These are phyloP conservation scores for Petasospora rhodanensis DNA, from an alignment of 1,139 yeast genomes.

Conservation along the genomic window DNA sequence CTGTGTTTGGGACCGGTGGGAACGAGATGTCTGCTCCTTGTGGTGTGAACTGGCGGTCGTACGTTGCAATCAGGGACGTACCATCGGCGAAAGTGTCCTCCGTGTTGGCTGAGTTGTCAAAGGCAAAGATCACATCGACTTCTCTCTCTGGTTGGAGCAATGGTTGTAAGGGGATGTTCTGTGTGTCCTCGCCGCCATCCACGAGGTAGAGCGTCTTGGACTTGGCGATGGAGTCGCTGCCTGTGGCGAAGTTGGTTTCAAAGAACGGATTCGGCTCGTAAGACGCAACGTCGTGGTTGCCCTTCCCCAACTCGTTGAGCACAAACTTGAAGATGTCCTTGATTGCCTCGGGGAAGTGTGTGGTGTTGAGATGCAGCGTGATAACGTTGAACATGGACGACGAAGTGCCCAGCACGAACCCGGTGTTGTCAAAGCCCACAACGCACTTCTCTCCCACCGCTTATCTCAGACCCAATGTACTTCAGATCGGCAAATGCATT, in stretches of 20 bases:
- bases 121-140: slow-evolving; percentile 75
- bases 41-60: slow-evolving; percentile 59
- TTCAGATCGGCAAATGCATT: slow-evolving; percentile 62
- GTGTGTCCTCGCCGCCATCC: slow-evolving; percentile 86
- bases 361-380: slow-evolving; percentile 52
- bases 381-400: slow-evolving; percentile 75
- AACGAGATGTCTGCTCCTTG: slow-evolving; percentile 65
- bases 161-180: slow-evolving; percentile 77
- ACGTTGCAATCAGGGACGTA: slow-evolving; percentile 58
- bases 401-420: slow-evolving; percentile 71
- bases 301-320: slow-evolving; percentile 41
- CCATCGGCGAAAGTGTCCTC: slow-evolving; percentile 72
- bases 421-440: slow-evolving; percentile 73
- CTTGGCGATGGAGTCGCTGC: slow-evolving; percentile 36
- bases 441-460: slow-evolving; percentile 44
- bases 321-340: slow-evolving; percentile 42
- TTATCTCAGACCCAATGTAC: slow-evolving; percentile 65
- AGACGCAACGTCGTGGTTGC: slow-evolving; percentile 64
- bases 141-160: slow-evolving; percentile 64
- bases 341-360: slow-evolving; percentile 45
- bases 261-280: slow-evolving; percentile 75
- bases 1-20: slow-evolving; percentile 81
- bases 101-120: slow-evolving; percentile 82
- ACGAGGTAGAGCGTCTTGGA: slow-evolving; percentile 54
- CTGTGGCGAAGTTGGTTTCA: slow-evolving; percentile 41